Base-by-base conservation (phyloP, 2,329 filamentous ascomycete species). In the Lecanicillium sp. region DNA sequence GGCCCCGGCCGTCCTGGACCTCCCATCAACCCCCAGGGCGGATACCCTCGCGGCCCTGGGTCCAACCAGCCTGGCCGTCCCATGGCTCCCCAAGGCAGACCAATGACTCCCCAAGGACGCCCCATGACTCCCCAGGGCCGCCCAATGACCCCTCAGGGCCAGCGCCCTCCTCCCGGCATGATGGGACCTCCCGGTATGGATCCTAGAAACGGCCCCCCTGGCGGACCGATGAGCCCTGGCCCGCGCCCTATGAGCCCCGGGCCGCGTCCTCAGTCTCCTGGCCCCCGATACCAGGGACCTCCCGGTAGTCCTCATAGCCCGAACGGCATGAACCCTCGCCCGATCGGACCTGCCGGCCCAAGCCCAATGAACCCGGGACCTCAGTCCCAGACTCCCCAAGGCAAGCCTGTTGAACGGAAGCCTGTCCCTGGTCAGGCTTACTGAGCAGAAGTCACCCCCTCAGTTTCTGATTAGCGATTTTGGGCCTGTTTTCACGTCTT, bases 341-440 rank as follows among this genome's bases (percentile, higher is more conserved):
- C 67, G 44, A 65, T 66, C 51, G 71, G 64, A 36, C 70, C 70
- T 29, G 65, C 71, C 2, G 71, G 73, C 49, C 62, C 71, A 40
- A 69, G 70, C 54, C 69, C 70, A 5, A 72, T 76, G 69, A 72
- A 69, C 55, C 72, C 37, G 3, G 17, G 17, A 17, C 45, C 73
- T 32, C 59, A 61, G 38, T 56, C 57, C 5, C 65, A 53, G 45
- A 61, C 57, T 48, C 65, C 63, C 48, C 60, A 66, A 32, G 62
- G 68, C 24, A 70, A 67, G 33, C 65, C 71, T 21, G 67, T 78
- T 51, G 69, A 64, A 55, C 72, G 77, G 48, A 81, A 81, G 61
- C 75, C 78, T 21, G 72, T 81, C 33, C 75, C 77, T 5, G 75
- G 75, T 29, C 75, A 78, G 60, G 74, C 75, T 4, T 73, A 72